Percentiles rank a stretch among this genome's conserved stretches.
Conservation (phyloP, 176 grass and related monocot genomes). For the Oryza nivara region DNA sequence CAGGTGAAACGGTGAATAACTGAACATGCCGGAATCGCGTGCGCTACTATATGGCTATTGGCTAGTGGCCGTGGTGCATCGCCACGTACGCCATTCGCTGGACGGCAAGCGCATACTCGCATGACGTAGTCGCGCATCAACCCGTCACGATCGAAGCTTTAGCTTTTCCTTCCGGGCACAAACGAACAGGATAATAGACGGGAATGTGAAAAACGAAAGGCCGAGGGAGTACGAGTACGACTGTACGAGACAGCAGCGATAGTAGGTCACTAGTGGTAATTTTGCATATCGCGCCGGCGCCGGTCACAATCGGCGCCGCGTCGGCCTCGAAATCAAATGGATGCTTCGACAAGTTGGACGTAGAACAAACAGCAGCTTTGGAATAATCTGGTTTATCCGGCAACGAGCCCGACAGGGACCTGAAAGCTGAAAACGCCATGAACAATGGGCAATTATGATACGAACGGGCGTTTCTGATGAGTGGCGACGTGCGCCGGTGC, state of each 20-base stretch:
- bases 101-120: background rate
- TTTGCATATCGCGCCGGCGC: background rate
- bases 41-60: too few species aligned
- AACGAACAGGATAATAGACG: background rate
- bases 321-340: constrained; percentile 9
- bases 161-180: background rate
- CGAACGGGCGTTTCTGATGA: background rate
- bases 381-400: background rate
- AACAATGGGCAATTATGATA: background rate
- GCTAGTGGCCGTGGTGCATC: background rate
- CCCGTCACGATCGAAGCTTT: background rate
- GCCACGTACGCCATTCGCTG: background rate
- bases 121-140: background rate
- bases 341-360: background rate
- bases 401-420: background rate
- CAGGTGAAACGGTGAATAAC: too few species aligned
- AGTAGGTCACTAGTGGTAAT: background rate
- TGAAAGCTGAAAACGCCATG: background rate
- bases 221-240: background rate
- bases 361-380: background rate
- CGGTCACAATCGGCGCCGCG: constrained; percentile 16
- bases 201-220: background rate
- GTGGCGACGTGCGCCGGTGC: background rate
- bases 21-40: background rate
- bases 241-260: background rate